These are phyloP conservation scores for Zanthoxylum bungeanum DNA, from an alignment of 345 rosid genomes.

Conservation along the genomic window DNA sequence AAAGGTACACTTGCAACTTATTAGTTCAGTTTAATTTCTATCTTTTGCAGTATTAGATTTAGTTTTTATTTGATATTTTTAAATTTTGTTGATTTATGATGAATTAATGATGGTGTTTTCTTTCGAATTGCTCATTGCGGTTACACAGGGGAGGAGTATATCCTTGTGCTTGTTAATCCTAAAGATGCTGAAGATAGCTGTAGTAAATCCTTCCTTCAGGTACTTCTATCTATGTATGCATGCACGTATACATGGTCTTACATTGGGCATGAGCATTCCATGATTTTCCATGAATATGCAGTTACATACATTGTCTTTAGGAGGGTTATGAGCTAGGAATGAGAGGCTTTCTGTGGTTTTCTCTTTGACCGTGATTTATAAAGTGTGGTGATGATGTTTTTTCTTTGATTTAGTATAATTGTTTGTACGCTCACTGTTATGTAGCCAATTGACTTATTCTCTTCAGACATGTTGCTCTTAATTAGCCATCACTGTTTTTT, in stretches of 20 bases:
- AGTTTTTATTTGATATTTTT: slow-evolving; percentile 16
- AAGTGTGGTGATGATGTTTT: neutral
- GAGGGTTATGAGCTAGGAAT: neutral
- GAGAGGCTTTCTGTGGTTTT: neutral
- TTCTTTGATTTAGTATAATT: neutral
- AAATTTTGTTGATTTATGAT: neutral
- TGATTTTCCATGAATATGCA: slow-evolving; percentile 23
- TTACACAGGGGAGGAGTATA: slow-evolving; percentile 21
- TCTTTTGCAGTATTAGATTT: slow-evolving; percentile 25
- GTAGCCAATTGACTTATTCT: neutral
- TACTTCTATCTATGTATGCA: slow-evolving; percentile 10
- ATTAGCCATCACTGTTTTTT: neutral
- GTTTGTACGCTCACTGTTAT: neutral
- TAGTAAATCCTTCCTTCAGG: slow-evolving; percentile 54
- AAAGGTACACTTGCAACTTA: slow-evolving; percentile 15
- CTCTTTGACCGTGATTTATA: neutral
- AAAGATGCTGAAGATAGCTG: slow-evolving; percentile 38
- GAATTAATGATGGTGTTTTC: neutral
- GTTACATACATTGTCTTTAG: slow-evolving; percentile 25
- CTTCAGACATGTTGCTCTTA: neutral
- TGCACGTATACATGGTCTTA: neutral
- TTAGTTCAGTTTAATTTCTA: neutral
- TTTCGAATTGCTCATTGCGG: neutral
- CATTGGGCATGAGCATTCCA: neutral
- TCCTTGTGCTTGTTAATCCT: slow-evolving; percentile 57